Conservation (phyloP, 148 eudicot genomes). For the Oxyria digyna region DNA sequence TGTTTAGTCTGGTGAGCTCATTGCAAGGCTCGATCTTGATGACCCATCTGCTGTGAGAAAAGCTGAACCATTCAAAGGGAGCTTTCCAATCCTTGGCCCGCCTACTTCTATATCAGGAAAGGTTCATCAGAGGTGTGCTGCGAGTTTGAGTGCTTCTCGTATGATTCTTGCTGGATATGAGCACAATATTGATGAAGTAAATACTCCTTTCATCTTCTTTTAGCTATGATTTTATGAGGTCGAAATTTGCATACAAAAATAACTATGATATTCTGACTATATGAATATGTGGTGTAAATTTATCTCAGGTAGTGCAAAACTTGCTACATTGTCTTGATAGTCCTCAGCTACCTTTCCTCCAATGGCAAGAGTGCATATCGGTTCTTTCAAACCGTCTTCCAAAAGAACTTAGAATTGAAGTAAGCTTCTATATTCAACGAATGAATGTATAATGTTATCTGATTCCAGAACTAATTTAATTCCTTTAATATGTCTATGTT, state of each 20-base stretch:
- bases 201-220: constrained; percentile 9
- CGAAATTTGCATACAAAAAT: background rate
- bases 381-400: constrained; percentile 92
- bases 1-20: constrained; percentile 88
- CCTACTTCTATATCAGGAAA: constrained; percentile 97
- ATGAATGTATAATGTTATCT: background rate
- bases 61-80: constrained; percentile 91
- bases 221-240: background rate
- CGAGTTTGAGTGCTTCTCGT: constrained; percentile 76
- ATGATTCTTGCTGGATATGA: constrained; percentile 98
- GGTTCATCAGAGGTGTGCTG: constrained; percentile 97
- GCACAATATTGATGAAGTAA: constrained; percentile 86
- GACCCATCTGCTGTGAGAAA: constrained; percentile 99
- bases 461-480: background rate
- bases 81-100: constrained; percentile 74
- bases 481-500: constrained; percentile 17
- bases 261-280: background rate
- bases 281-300: background rate
- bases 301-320: constrained; percentile 67
- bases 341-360: constrained; percentile 94
- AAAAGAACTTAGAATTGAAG: constrained; percentile 80
- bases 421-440: constrained; percentile 12
- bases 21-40: constrained; percentile 86
- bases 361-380: constrained; percentile 98
- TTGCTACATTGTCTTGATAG: constrained; percentile 86